Evolutionary conservation across 352 stramenopile species (phyloP).

Genomic region (Pythium chondricola): DNA sequence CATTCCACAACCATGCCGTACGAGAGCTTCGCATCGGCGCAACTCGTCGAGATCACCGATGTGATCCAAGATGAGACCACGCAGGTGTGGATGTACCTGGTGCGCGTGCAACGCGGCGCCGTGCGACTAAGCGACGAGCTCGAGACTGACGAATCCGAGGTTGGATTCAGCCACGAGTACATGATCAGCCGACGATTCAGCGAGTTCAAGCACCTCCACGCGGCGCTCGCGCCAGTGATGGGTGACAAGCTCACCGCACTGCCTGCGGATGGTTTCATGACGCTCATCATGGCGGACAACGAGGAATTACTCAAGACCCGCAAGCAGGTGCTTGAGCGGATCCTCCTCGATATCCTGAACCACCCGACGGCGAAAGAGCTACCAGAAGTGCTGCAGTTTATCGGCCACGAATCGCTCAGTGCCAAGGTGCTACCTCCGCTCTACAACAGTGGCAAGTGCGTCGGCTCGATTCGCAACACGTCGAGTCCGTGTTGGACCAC

Average conservation of each 20-base stretch:
- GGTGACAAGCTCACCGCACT: slow-evolving; percentile 45
- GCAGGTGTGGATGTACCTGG: slow-evolving; percentile 62
- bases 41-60: slow-evolving; percentile 59
- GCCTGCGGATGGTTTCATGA: slow-evolving; percentile 68
- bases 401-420: slow-evolving; percentile 46
- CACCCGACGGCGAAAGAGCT: slow-evolving; percentile 60
- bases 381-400: slow-evolving; percentile 56
- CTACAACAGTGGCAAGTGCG: slow-evolving; percentile 45
- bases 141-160: slow-evolving; percentile 16
- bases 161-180: slow-evolving; percentile 62
- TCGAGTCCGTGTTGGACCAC: slow-evolving; percentile 55
- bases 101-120: slow-evolving; percentile 53
- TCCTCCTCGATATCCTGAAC: slow-evolving; percentile 46
- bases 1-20: slow-evolving; percentile 42
- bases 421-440: slow-evolving; percentile 41
- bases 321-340: slow-evolving; percentile 52
- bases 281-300: slow-evolving; percentile 64
- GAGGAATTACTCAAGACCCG: slow-evolving; percentile 52
- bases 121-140: slow-evolving; percentile 14
- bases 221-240: slow-evolving; percentile 48
- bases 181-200: slow-evolving; percentile 61
- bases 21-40: slow-evolving; percentile 68
- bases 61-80: slow-evolving; percentile 60
- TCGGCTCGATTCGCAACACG: slow-evolving; percentile 68
- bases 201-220: slow-evolving; percentile 72